Base-by-base conservation (phyloP, 1,284 basidiomycete genomes). In the Apiotrichum gracile region DNA sequence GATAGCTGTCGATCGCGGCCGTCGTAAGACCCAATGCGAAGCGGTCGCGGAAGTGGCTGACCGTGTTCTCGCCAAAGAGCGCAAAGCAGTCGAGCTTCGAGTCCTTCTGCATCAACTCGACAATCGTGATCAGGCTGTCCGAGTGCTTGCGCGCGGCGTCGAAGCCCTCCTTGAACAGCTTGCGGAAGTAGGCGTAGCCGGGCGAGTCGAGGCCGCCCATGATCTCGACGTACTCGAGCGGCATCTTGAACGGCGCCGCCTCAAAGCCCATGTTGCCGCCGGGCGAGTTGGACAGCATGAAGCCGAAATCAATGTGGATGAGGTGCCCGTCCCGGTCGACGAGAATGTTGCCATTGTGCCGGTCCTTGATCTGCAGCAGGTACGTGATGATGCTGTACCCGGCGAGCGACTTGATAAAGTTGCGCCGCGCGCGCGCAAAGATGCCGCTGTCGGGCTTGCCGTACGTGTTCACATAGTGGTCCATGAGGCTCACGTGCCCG, bases 291-390 rank as follows among this genome's bases (percentile, higher is more conserved):
- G 87, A 89, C 48, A 99, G 82, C 82, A 99, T 96, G 78, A 98
- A 98, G 0, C 96, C 96, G 73, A 98, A 99, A 75, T 98, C 96
- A 62, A 97, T 97, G 73, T 97, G 70, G 44, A 75, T 73, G 38
- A 72, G 78, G 65, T 96, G 93, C 0, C 96, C 96, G 45, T 96
- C 89, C 49, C 90, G 83, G 73, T 98, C 96, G 35, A 99, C 78
- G 5, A 99, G 82, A 55, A 99, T 98, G 71, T 98, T 99, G 43
- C 96, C 96, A 67, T 99, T 99, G 71, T 99, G 96, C 24, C 96
- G 83, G 75, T 98, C 94, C 76, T 99, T 99, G 76, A 99, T 89
- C 78, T 98, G 96, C 4, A 99, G 82, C 22, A 98, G 83, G 73
- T 91, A 97, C 13, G 91, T 93, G 42, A 97, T 85, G 57, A 98